phyloP scores from a whole-genome alignment of 192 early-diverging fungal species.

The Paraglomus occultum region DNA sequence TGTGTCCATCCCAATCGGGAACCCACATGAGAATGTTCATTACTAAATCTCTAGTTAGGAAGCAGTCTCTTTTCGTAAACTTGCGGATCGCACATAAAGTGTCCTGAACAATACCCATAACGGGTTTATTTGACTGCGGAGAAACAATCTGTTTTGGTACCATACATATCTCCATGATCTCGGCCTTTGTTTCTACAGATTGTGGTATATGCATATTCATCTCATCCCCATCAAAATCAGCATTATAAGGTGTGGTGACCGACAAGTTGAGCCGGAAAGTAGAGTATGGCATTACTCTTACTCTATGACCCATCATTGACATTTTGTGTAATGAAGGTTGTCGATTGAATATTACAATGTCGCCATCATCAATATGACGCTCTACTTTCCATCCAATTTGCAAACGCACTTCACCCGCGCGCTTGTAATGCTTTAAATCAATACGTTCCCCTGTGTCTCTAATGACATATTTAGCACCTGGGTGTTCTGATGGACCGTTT shows the following conservation, averaged over 20 bases:
- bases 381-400: constrained; percentile 93
- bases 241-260: constrained; percentile 97
- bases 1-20: constrained; percentile 90
- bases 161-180: constrained; percentile 96
- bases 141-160: constrained; percentile 97
- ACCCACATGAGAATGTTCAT: constrained; percentile 98
- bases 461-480: constrained; percentile 96
- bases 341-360: constrained; percentile 98
- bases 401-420: constrained; percentile 78
- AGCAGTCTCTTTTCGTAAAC: constrained; percentile 92
- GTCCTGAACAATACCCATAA: constrained; percentile 99
- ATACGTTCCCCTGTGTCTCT: constrained; percentile 92
- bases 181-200: constrained; percentile 93
- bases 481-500: constrained; percentile 90
- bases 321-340: constrained; percentile 99
- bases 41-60: constrained; percentile 82
- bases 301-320: constrained; percentile 99
- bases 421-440: constrained; percentile 84
- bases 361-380: constrained; percentile 91
- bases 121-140: constrained; percentile 95
- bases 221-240: constrained; percentile 99
- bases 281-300: constrained; percentile 98
- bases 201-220: constrained; percentile 99
- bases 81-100: constrained; percentile 94
- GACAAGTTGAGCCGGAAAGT: constrained; percentile 98